Evolutionary conservation across 1,139 yeast species (phyloP).

Genomic region (Magnusiomyces tetraspermus): DNA sequence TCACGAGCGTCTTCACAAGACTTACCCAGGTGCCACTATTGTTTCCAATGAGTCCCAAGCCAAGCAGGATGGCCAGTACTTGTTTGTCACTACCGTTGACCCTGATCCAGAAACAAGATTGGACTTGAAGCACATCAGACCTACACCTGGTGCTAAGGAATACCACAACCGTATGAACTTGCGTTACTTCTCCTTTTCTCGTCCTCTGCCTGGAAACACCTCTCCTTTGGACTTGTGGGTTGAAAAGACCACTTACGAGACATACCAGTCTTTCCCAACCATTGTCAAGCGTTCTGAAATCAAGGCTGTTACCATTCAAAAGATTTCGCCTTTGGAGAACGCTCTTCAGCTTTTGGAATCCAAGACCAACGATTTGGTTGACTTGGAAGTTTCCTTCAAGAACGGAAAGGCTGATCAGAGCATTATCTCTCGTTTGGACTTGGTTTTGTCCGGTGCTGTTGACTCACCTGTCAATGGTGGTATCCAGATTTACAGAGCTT

Average conservation of each 20-base stretch:
- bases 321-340: constrained; percentile 76
- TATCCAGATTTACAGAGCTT: constrained; percentile 70
- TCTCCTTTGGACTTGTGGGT: constrained; percentile 78
- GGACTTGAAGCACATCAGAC: constrained; percentile 12
- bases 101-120: constrained; percentile 34
- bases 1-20: constrained; percentile 62
- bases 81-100: constrained; percentile 64
- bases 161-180: constrained; percentile 45
- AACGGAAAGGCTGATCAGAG: constrained; percentile 42
- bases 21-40: constrained; percentile 78
- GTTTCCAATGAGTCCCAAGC: constrained; percentile 61
- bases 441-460: constrained; percentile 78
- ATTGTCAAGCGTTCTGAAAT: constrained; percentile 80
- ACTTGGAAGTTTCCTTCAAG: constrained; percentile 55
- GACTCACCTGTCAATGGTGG: constrained; percentile 94
- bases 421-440: constrained; percentile 45
- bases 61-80: constrained; percentile 58
- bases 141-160: constrained; percentile 26
- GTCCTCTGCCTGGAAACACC: constrained; percentile 67
- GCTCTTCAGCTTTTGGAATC: constrained; percentile 59
- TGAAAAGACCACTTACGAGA: constrained; percentile 73
- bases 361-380: constrained; percentile 65
- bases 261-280: constrained; percentile 74
- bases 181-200: constrained; percentile 57
- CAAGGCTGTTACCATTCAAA: constrained; percentile 41